Conservation (phyloP, 805 yeast species). For the Monosporozyma unispora region DNA sequence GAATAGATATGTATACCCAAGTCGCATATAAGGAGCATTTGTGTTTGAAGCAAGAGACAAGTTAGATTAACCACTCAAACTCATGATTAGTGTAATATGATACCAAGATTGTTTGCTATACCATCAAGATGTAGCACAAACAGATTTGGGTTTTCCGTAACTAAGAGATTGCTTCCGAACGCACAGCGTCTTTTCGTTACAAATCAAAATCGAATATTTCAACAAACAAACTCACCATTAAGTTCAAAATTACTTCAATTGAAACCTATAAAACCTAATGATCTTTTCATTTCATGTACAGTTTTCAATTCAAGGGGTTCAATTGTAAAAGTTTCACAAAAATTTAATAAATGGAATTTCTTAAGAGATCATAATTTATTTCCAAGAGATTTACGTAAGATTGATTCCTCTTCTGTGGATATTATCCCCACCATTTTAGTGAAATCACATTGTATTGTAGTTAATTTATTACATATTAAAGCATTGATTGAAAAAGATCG, state of each 20-base stretch:
- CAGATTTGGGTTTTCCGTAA: background rate
- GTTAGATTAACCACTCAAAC: background rate
- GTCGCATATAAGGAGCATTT: too few species aligned
- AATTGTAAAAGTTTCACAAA: slow-evolving; percentile 68
- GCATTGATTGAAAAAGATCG: slow-evolving; percentile 76
- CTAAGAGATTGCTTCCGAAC: background rate
- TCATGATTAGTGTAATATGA: background rate
- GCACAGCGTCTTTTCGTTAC: slow-evolving; percentile 1
- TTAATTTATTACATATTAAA: slow-evolving; percentile 78
- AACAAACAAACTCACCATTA: background rate
- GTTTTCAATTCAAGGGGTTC: slow-evolving; percentile 67
- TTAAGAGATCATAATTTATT: slow-evolving; percentile 64
- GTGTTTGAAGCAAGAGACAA: too few species aligned
- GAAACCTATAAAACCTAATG: slow-evolving; percentile 34
- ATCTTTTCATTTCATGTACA: slow-evolving; percentile 63
- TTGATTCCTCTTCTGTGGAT: slow-evolving; percentile 64
- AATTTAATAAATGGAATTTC: slow-evolving; percentile 69
- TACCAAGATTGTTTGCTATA: background rate
- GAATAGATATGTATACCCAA: too few species aligned
- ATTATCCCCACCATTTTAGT: slow-evolving; percentile 86
- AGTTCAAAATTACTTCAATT: slow-evolving; percentile 15
- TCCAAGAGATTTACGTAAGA: slow-evolving; percentile 80
- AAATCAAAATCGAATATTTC: background rate
- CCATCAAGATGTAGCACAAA: background rate
- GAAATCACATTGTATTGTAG: slow-evolving; percentile 63